Base-by-base conservation (phyloP, 805 yeast genomes). In the Starmerella stellata region DNA sequence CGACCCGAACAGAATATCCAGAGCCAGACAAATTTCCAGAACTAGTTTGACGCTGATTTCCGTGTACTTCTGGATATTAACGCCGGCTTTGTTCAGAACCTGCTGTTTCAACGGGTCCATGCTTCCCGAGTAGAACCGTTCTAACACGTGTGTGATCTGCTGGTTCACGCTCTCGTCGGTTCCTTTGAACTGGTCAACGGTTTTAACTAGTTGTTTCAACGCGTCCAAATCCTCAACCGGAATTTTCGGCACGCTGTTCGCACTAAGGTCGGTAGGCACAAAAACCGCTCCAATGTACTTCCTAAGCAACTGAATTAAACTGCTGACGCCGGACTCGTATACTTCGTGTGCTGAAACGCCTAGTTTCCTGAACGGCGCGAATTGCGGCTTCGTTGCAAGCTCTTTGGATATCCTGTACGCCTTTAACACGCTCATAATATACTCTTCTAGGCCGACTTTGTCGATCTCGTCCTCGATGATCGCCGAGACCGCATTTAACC, bases 211-310 rank as follows among this genome's bases (percentile, higher is more conserved):
- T 21, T 38, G 40, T 7, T 42, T 31, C 15, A 44, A 33, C n/a
- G 45, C 38, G 14, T 40, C 69, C 71, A 38, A 44, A 40, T 58
- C 52, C 49, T 55, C 39, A 8, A 34, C 37, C 1, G 33, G 16
- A 18, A 44, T 17, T 9, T n/a, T 35, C 4, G 44, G 40, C 13
- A 30, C 13, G 14, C 31, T 30, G 16, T 35, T 35, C 15, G 18
- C 35, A 19, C 34, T 19, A 44, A 75, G 55, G 39, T 56, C 60
- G 47, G 64, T 64, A 39, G 74, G 60, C 48, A 64, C 59, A 43
- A 61, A 62, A 29, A 65, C 62, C 1, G 63, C 58, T 25, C 60
- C 59, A 32, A 61, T 57, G 43, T 64, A 61, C 23, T 53, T 56
- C 40, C 57, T 57, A 33, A 39, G 15, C 34, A 34, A 36, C 32